Evolutionary conservation across 2,329 filamentous ascomycete species (phyloP).

Genomic region (Cladosporium sp.): DNA sequence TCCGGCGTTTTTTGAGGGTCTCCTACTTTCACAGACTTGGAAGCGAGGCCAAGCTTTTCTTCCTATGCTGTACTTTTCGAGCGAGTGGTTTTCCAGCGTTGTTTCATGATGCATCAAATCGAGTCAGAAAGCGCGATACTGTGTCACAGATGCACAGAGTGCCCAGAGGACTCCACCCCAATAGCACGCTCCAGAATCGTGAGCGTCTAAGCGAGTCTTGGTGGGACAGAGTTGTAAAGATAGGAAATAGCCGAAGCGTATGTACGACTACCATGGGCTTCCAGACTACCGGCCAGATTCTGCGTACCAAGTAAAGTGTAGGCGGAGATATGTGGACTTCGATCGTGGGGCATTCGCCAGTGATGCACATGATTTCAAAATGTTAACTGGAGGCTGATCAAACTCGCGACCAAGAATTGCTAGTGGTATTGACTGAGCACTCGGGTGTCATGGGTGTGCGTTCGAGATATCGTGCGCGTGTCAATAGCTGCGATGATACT

Average conservation of each 20-base stretch:
- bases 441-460: too few species aligned
- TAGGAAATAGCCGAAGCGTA: neutral
- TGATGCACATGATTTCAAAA: too few species aligned
- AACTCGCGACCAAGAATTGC: too few species aligned
- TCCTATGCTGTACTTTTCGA: neutral
- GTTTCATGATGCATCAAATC: neutral
- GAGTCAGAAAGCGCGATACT: neutral
- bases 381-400: too few species aligned
- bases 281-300: neutral
- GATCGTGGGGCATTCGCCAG: too few species aligned
- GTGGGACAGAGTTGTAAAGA: neutral
- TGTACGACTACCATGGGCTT: neutral
- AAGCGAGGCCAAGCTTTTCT: neutral
- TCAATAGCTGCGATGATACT: too few species aligned
- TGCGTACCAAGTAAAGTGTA: neutral
- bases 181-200: neutral
- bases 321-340: too few species aligned
- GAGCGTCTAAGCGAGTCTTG: neutral
- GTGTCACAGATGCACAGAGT: neutral
- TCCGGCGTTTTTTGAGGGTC: neutral
- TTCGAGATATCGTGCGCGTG: too few species aligned
- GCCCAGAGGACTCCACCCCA: neutral
- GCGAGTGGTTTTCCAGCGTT: neutral
- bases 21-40: neutral
- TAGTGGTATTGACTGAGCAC: too few species aligned